Conservation (phyloP, 2,329 filamentous ascomycete species). For the Cordyceps tenuipes region DNA sequence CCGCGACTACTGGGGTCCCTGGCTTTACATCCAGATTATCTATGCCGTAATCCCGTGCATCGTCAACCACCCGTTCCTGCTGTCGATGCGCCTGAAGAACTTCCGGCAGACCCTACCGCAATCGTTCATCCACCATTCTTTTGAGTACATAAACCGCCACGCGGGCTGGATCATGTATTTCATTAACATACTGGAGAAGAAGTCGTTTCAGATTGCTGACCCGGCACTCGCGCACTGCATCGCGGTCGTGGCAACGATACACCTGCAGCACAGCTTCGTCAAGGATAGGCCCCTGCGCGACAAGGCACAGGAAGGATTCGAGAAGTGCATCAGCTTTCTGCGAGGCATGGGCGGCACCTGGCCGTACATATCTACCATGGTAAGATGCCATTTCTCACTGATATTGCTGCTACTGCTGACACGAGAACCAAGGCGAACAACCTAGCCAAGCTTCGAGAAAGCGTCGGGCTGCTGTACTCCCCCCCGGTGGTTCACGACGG, state of each 20-base stretch:
- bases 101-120: slow-evolving; percentile 44
- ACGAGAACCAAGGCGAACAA: slow-evolving; percentile 17
- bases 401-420: neutral
- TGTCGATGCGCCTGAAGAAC: slow-evolving; percentile 43
- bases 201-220: slow-evolving; percentile 32
- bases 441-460: slow-evolving; percentile 24
- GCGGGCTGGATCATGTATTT: slow-evolving; percentile 46
- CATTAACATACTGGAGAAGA: slow-evolving; percentile 36
- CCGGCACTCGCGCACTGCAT: slow-evolving; percentile 34
- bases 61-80: slow-evolving; percentile 44
- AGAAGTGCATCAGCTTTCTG: slow-evolving; percentile 21
- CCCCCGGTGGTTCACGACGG: neutral
- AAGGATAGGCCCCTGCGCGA: slow-evolving; percentile 16
- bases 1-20: slow-evolving; percentile 45
- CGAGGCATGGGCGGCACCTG: slow-evolving; percentile 18
- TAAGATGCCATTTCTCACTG: neutral
- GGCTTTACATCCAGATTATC: slow-evolving; percentile 43
- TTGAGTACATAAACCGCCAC: slow-evolving; percentile 41
- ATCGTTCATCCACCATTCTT: slow-evolving; percentile 45
- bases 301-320: slow-evolving; percentile 20
- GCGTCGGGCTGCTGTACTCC: slow-evolving; percentile 17
- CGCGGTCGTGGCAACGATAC: slow-evolving; percentile 44
- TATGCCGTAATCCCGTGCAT: slow-evolving; percentile 45
- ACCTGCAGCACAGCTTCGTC: slow-evolving; percentile 44
- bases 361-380: slow-evolving; percentile 20